Conservation (phyloP, 805 yeast genomes). For the Yarrowia deformans region DNA sequence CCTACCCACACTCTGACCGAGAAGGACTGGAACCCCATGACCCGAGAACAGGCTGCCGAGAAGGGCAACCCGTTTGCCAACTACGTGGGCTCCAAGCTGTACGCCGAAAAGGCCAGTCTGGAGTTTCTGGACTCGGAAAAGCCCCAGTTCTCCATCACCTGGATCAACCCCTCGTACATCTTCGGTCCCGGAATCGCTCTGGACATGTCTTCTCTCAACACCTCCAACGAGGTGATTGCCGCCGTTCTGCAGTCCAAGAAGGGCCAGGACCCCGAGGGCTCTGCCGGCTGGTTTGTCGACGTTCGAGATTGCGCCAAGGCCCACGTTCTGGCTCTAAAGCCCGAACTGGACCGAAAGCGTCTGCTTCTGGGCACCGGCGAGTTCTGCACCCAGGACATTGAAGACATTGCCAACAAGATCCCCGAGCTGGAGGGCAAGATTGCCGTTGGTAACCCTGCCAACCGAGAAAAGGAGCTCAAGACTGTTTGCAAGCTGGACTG, state of each 20-base stretch:
- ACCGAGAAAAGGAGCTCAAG: slow-evolving; percentile 3
- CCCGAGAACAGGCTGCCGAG: slow-evolving; percentile 46
- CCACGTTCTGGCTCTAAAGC: slow-evolving; percentile 58
- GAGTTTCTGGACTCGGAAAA: slow-evolving; percentile 52
- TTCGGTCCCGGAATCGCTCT: slow-evolving; percentile 50
- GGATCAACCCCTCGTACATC: slow-evolving; percentile 49
- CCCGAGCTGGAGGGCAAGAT: slow-evolving; percentile 15
- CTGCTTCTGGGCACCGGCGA: slow-evolving; percentile 43
- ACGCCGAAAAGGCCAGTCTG: slow-evolving; percentile 67
- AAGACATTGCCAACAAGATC: slow-evolving; percentile 41
- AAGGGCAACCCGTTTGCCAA: slow-evolving; percentile 28
- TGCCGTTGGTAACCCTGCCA: neutral
- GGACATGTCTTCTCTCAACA: slow-evolving; percentile 48
- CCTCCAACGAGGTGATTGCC: slow-evolving; percentile 47
- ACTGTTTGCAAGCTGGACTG: neutral
- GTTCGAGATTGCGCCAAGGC: slow-evolving; percentile 70
- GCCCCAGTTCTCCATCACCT: slow-evolving; percentile 45
- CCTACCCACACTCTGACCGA: slow-evolving; percentile 47
- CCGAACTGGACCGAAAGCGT: slow-evolving; percentile 45
- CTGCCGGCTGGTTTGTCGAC: slow-evolving; percentile 51
- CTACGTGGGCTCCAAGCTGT: slow-evolving; percentile 56
- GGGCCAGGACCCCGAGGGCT: slow-evolving; percentile 41
- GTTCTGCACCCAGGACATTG: slow-evolving; percentile 41
- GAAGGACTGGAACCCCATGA: slow-evolving; percentile 52
- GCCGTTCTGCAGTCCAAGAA: neutral